Base-by-base conservation (phyloP, 805 yeast genomes). In the Geotrichum ghanense region DNA sequence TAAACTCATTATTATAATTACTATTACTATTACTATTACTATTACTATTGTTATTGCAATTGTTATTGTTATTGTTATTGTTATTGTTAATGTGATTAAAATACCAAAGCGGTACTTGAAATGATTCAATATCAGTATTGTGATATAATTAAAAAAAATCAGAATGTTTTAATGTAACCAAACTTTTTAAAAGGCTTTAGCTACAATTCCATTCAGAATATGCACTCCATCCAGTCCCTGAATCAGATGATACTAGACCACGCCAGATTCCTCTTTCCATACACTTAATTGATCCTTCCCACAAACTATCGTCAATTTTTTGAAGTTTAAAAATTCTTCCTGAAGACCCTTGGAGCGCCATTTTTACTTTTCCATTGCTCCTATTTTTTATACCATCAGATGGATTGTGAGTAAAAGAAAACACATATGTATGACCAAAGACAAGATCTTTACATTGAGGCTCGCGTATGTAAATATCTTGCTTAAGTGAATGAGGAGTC, bases 131-230 rank as follows among this genome's bases (percentile, higher is more conserved):
- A n/a, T n/a, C n/a, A n/a, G n/a, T n/a, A n/a, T n/a, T n/a, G n/a
- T n/a, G n/a, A n/a, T n/a, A n/a, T n/a, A n/a, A n/a, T n/a, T n/a
- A n/a, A n/a, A n/a, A n/a, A n/a, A n/a, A n/a, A n/a, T n/a, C n/a
- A n/a, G n/a, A n/a, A n/a, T n/a, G n/a, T n/a, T n/a, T n/a, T n/a
- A n/a, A n/a, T n/a, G n/a, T n/a, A n/a, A n/a, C n/a, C n/a, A n/a
- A n/a, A n/a, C n/a, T n/a, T n/a, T n/a, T n/a, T n/a, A n/a, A n/a
- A n/a, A n/a, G n/a, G n/a, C 4, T 31, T 19, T 31, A 64, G 16
- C 66, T 61, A 61, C 90, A 82, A 26, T 70, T 69, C 98, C 98
- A 90, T 63, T 88, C 95, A 14, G 95, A 88, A 65, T 85, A 87
- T 2, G 84, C 86, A 56, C 87, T 83, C 86, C 95, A 85, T 46